Conservation (phyloP, 768 basidiomycete genomes). For the Lactarius sanguifluus region DNA sequence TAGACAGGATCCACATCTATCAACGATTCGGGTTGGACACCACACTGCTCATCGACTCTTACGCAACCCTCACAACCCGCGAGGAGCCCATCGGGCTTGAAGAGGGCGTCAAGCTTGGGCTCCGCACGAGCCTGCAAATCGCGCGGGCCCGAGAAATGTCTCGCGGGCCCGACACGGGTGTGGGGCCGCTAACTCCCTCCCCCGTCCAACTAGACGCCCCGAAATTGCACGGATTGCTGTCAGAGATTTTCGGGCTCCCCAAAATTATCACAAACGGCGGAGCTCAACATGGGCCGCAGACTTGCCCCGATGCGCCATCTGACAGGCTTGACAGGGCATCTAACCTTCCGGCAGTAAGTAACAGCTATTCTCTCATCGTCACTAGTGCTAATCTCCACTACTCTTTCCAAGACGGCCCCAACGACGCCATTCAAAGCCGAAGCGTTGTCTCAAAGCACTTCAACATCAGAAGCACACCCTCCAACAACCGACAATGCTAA, state of each 20-base stretch:
- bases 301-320: constrained; percentile 4
- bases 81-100: constrained; percentile 39
- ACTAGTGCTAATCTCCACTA: background rate
- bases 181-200: constrained; percentile 10
- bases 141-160: constrained; percentile 41
- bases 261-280: background rate
- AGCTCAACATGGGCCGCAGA: background rate
- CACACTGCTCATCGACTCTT: constrained; percentile 40
- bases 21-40: constrained; percentile 39
- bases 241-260: constrained; percentile 17
- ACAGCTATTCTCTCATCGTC: background rate
- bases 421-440: constrained; percentile 14
- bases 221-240: constrained; percentile 7
- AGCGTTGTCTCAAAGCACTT: constrained; percentile 11
- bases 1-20: constrained; percentile 43
- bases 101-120: constrained; percentile 46
- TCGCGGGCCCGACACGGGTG: constrained; percentile 19
- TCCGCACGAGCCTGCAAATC: constrained; percentile 40
- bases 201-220: constrained; percentile 12
- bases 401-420: constrained; percentile 13
- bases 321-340: constrained; percentile 16
- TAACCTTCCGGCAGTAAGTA: constrained; percentile 12
- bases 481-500: background rate
- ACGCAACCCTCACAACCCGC: constrained; percentile 39
- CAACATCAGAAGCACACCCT: constrained; percentile 5